These are phyloP conservation scores for Cladosporium colombiae DNA, from an alignment of 2,329 filamentous ascomycete genomes.

Conservation along the genomic window DNA sequence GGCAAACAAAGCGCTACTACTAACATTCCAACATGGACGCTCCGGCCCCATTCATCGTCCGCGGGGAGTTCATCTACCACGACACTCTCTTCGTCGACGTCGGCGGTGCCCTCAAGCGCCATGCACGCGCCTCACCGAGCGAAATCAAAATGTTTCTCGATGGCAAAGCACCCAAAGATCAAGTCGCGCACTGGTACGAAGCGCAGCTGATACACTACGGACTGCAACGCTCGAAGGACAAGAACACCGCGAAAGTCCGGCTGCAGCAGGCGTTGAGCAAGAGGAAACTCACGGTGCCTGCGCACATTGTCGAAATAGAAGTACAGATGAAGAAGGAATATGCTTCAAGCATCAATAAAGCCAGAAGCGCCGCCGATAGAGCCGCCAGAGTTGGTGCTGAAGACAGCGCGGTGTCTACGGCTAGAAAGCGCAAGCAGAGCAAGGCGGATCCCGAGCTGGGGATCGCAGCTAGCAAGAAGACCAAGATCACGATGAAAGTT, in stretches of 20 bases:
- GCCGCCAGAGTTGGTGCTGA: neutral
- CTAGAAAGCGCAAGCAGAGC: constrained; percentile 30
- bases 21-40: constrained; percentile 21
- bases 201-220: constrained; percentile 66
- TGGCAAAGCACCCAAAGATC: constrained; percentile 44
- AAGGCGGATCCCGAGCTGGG: constrained; percentile 19
- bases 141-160: constrained; percentile 31
- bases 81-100: constrained; percentile 33
- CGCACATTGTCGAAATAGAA: constrained; percentile 53
- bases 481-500: constrained; percentile 31
- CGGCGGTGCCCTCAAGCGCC: constrained; percentile 32
- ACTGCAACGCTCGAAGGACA: constrained; percentile 57
- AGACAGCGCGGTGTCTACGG: neutral
- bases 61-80: constrained; percentile 35
- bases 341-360: constrained; percentile 52
- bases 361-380: constrained; percentile 35
- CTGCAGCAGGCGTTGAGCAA: constrained; percentile 58
- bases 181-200: constrained; percentile 62
- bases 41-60: constrained; percentile 25
- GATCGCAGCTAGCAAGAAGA: constrained; percentile 25
- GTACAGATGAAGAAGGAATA: constrained; percentile 60
- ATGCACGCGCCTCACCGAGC: constrained; percentile 31
- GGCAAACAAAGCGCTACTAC: neutral
- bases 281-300: constrained; percentile 52
- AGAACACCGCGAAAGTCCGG: constrained; percentile 60